phyloP scores from a whole-genome alignment of 2,329 filamentous ascomycete species.

The Thielaviopsis cerberus region DNA sequence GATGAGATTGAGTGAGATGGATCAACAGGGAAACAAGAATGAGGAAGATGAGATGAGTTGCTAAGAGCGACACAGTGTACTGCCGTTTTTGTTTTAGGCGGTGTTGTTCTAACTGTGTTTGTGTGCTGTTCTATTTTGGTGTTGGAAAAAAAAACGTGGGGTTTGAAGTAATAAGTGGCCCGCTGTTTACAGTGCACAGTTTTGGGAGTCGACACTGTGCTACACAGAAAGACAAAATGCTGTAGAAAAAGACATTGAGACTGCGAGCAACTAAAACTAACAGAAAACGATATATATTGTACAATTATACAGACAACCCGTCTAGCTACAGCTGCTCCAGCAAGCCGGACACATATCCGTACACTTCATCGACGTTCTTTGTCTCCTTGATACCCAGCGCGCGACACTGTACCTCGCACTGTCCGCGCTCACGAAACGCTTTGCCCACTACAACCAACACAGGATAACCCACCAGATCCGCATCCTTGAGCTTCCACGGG shows the following conservation, averaged over 20 bases:
- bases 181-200: not conserved
- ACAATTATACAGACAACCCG: constrained; percentile 8
- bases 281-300: not conserved
- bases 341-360: constrained; percentile 26
- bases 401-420: constrained; percentile 66
- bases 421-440: constrained; percentile 37
- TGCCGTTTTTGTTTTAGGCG: constrained; percentile 1
- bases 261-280: not conserved
- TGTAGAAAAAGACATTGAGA: too few relatives aligned
- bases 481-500: constrained; percentile 77
- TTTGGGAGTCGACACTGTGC: not conserved
- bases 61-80: not conserved
- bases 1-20: not conserved
- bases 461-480: constrained; percentile 76
- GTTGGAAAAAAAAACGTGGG: constrained; percentile 1
- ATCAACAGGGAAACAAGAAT: not conserved
- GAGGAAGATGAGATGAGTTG: not conserved
- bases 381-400: constrained; percentile 42
- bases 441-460: constrained; percentile 64
- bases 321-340: constrained; percentile 31
- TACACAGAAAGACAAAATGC: too few relatives aligned
- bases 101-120: not conserved
- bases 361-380: constrained; percentile 32
- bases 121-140: not conserved
- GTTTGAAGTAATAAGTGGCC: not conserved